These are phyloP conservation scores for Candida gigantensis DNA, from an alignment of 1,139 yeast species.

Conservation along the genomic window DNA sequence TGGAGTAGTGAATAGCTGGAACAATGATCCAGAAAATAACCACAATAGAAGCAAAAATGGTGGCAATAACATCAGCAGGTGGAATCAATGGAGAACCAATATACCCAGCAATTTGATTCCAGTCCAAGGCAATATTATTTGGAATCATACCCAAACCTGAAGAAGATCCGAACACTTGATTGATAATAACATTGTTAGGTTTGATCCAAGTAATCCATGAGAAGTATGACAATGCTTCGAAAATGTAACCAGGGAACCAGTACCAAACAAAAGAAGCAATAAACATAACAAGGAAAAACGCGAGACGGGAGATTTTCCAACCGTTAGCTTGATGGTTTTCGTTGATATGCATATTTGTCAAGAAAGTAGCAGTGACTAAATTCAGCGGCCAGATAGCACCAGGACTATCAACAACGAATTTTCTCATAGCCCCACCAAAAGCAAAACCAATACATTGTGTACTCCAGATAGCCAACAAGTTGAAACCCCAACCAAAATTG, in stretches of 20 bases:
- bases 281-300: constrained; percentile 32
- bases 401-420: constrained; percentile 61
- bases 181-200: constrained; percentile 49
- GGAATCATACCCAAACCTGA: constrained; percentile 69
- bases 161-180: constrained; percentile 61
- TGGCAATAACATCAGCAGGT: constrained; percentile 58
- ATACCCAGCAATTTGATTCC: constrained; percentile 54
- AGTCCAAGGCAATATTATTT: constrained; percentile 36
- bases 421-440: constrained; percentile 59
- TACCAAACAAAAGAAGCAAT: constrained; percentile 35
- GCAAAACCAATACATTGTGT: constrained; percentile 68
- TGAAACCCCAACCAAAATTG: constrained; percentile 41
- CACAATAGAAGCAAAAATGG: constrained; percentile 49
- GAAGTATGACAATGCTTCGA: constrained; percentile 37
- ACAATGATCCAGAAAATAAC: constrained; percentile 43
- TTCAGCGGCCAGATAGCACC: constrained; percentile 69
- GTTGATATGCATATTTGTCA: constrained; percentile 61
- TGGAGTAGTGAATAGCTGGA: constrained; percentile 45
- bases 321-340: constrained; percentile 56
- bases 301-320: constrained; percentile 41
- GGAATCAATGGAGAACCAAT: constrained; percentile 68
- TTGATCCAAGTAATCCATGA: constrained; percentile 45
- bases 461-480: constrained; percentile 50
- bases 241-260: constrained; percentile 46
- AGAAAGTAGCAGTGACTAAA: constrained; percentile 46